Base-by-base conservation (phyloP, 1,284 basidiomycete genomes). In the Amylostereum areolatum region DNA sequence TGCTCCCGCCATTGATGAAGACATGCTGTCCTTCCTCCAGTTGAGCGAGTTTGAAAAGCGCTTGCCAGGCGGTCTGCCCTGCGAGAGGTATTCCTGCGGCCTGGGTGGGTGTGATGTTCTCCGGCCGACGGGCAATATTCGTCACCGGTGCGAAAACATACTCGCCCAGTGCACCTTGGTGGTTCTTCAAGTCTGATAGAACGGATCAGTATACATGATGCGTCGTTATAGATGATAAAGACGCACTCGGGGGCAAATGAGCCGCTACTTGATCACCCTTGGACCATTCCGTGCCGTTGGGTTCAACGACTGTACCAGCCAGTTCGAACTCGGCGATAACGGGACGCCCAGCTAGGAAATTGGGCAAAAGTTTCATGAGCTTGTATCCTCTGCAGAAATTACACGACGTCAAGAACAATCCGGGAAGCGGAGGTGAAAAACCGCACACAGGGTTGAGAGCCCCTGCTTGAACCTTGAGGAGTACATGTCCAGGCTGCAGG, bases 361-460 rank as follows among this genome's bases (percentile, higher is more conserved):
- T 72, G 4, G 84, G 80, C 3, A 78, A 31, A 4, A 66, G 5
- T n/a, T 63, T 64, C 73, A 85, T 76, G 1, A 80, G 3, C 60
- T 85, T 84, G 59, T 76, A 79, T 0, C 77, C 79, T 37, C 77
- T 80, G 52, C 4, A 42, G 43, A 43, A 43, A 40, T 25, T 24
- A 31, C 43, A 34, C 47, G 10, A 32, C 18, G 49, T 39, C 31
- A 27, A 39, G 24, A 43, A 43, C 30, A 47, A 46, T 5, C 40
- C 9, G 7, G 39, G 8, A 25, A 24, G 11, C 52, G 24, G 32
- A 33, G n/a, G 34, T 10, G 25, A 27, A 25, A 24, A 53, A 31
- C 65, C 74, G 56, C 66, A 85, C 77, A 81, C 70, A 0, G 85
- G 85, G 59, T 89, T 89, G 37, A 88, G 66, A 2, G 82, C 82